These are phyloP conservation scores for Wickerhamomyces sydowiorum DNA, from an alignment of 805 yeast species.

Conservation along the genomic window DNA sequence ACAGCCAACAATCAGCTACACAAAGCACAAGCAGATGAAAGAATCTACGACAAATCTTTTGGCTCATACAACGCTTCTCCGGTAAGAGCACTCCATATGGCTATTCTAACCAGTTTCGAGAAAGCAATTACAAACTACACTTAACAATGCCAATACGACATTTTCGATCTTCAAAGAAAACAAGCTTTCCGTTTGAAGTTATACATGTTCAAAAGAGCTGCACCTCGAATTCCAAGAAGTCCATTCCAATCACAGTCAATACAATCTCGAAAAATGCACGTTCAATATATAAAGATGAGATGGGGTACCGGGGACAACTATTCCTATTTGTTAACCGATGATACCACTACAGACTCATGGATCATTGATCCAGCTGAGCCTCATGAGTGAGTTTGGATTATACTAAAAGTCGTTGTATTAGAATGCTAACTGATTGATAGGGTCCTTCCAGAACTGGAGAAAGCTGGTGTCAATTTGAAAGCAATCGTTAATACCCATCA, in stretches of 20 bases:
- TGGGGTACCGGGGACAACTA: conserved; percentile 95
- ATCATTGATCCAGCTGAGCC: conserved; percentile 93
- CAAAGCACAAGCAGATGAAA: no score
- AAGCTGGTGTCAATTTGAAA: conserved; percentile 41
- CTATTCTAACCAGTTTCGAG: background rate
- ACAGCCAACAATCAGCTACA: no score
- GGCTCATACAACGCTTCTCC: no score
- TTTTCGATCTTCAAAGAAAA: no score
- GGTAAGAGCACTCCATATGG: background rate
- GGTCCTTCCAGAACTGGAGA: conserved; percentile 39
- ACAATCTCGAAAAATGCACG: conserved; percentile 60
- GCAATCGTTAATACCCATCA: conserved; percentile 95
- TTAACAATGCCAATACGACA: no score
- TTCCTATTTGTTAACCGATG: conserved; percentile 71
- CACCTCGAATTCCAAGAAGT: no score
- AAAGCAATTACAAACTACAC: background rate
- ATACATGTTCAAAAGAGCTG: background rate
- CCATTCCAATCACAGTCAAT: no score
- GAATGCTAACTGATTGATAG: conserved; percentile 3
- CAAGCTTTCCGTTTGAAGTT: no score
- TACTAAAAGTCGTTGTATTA: background rate
- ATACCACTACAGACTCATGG: conserved; percentile 63
- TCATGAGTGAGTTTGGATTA: conserved; percentile 32
- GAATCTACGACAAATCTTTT: no score
- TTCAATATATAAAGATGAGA: conserved; percentile 81